Conservation (phyloP, 2,329 filamentous ascomycete genomes). For the Aureobasidium mangrovei region DNA sequence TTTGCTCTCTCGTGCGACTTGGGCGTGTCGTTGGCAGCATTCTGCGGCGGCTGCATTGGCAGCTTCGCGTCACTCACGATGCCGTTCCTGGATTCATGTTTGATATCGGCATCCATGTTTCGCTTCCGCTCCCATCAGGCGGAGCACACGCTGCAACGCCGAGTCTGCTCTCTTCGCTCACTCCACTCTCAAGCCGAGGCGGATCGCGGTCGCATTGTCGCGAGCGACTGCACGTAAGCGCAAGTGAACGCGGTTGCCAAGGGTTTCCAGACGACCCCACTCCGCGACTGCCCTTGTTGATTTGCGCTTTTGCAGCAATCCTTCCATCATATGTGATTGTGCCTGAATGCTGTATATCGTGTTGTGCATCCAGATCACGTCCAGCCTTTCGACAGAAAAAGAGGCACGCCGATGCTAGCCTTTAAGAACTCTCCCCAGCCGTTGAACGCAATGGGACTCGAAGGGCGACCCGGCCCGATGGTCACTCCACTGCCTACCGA, state of each 20-base stretch:
- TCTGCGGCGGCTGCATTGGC: not conserved
- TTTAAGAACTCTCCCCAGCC: not conserved
- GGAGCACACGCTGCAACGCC: not conserved
- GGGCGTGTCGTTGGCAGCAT: not conserved
- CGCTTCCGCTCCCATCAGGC: not conserved
- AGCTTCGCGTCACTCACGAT: not conserved
- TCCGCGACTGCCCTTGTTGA: too few species aligned
- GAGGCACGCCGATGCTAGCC: not conserved
- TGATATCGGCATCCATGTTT: not conserved
- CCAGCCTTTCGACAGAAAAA: not conserved
- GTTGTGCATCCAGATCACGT: too few species aligned
- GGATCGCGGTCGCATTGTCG: not conserved
- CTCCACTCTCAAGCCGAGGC: not conserved
- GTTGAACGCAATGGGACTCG: not conserved
- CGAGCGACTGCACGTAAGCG: not conserved
- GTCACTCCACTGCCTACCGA: constrained; percentile 8
- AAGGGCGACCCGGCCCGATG: constrained; percentile 4
- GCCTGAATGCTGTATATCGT: too few species aligned
- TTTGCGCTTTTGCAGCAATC: too few species aligned
- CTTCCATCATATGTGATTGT: not conserved
- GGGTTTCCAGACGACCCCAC: not conserved
- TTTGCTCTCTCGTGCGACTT: constrained; percentile 7
- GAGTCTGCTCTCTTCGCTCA: not conserved
- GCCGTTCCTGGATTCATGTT: not conserved
- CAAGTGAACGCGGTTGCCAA: not conserved